Percentiles rank a stretch among this genome's conserved stretches.
phyloP scores from a whole-genome alignment of 2,329 filamentous ascomycete species.

The Calonectria montana region DNA sequence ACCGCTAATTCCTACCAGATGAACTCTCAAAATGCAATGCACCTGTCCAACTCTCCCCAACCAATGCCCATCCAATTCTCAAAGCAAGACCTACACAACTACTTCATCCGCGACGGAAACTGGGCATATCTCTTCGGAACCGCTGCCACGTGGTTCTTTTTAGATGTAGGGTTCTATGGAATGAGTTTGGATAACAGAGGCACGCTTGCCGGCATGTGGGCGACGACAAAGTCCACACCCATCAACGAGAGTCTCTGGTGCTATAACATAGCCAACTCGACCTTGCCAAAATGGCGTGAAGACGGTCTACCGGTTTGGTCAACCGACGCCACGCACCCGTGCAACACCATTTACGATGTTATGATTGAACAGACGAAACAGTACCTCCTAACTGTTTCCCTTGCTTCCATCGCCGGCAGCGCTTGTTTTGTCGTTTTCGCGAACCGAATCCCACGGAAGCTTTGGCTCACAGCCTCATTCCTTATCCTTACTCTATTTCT shows the following conservation, averaged over 20 bases:
- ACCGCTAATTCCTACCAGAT: slow-evolving; percentile 37
- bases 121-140: slow-evolving; percentile 54
- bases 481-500: slow-evolving; percentile 59
- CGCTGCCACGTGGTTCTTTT: slow-evolving; percentile 61
- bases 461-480: slow-evolving; percentile 63
- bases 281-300: slow-evolving; percentile 54
- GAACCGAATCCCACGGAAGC: slow-evolving; percentile 59
- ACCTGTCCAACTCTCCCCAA: slow-evolving; percentile 46
- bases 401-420: slow-evolving; percentile 63
- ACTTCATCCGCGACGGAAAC: slow-evolving; percentile 57
- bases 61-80: slow-evolving; percentile 62
- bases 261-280: slow-evolving; percentile 59
- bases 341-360: slow-evolving; percentile 64
- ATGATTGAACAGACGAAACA: slow-evolving; percentile 64
- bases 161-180: slow-evolving; percentile 68
- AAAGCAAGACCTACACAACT: slow-evolving; percentile 59
- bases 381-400: slow-evolving; percentile 63
- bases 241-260: slow-evolving; percentile 56
- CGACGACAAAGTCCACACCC: slow-evolving; percentile 46
- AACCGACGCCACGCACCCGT: slow-evolving; percentile 60
- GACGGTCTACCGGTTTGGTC: slow-evolving; percentile 60
- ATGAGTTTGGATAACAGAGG: slow-evolving; percentile 59
- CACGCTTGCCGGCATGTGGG: slow-evolving; percentile 53
- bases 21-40: slow-evolving; percentile 33
- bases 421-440: slow-evolving; percentile 60